phyloP scores from a whole-genome alignment of 345 rosid genomes.

The Heritiera fomes region DNA sequence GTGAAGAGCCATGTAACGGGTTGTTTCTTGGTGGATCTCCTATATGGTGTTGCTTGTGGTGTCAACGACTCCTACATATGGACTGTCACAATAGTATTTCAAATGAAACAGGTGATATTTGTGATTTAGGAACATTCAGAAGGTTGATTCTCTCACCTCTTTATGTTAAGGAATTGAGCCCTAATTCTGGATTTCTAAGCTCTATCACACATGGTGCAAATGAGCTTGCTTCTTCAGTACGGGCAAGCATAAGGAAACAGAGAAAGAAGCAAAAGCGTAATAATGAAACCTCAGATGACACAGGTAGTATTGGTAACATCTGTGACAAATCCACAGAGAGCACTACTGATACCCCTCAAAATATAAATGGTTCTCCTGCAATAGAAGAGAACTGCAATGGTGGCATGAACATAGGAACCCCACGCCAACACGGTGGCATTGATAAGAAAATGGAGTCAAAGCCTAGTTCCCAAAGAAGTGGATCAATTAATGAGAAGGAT shows the following conservation, averaged over 20 bases:
- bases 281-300: constrained; percentile 57
- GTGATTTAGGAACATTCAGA: constrained; percentile 84
- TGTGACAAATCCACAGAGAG: constrained; percentile 61
- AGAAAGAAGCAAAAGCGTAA: constrained; percentile 75
- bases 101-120: constrained; percentile 73
- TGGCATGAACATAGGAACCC: constrained; percentile 33
- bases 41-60: constrained; percentile 99
- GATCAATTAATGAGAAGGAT: constrained; percentile 71
- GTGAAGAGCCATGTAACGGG: constrained; percentile 90
- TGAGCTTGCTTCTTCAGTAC: constrained; percentile 89
- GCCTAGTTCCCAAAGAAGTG: constrained; percentile 61
- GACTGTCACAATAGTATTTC: constrained; percentile 85
- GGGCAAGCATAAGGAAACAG: constrained; percentile 88
- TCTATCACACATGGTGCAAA: constrained; percentile 96
- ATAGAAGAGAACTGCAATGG: constrained; percentile 52
- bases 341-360: constrained; percentile 52
- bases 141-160: constrained; percentile 88
- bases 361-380: constrained; percentile 44
- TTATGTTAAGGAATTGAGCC: constrained; percentile 67
- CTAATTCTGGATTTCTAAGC: constrained; percentile 64
- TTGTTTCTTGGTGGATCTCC: constrained; percentile 97
- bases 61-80: constrained; percentile 92
- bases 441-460: constrained; percentile 55
- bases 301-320: constrained; percentile 51
- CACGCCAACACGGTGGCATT: constrained; percentile 40